Conservation (phyloP, 352 stramenopile genomes). For the Phytophthora syringae region DNA sequence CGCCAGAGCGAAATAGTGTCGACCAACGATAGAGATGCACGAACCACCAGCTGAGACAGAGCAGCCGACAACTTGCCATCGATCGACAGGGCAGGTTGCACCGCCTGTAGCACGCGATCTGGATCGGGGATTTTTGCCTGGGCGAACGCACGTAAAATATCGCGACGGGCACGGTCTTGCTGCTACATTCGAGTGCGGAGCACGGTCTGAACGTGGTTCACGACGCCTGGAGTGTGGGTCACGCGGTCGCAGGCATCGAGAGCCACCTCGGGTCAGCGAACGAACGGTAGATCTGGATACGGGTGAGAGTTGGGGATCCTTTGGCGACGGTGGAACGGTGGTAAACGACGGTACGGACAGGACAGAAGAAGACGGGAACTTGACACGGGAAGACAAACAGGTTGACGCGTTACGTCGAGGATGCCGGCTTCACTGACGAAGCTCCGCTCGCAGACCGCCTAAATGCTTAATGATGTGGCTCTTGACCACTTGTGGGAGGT, state of each 20-base stretch:
- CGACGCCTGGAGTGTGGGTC: not conserved
- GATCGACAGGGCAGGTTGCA: too few species aligned
- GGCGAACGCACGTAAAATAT: too few species aligned
- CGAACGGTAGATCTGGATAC: not conserved
- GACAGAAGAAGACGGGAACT: not conserved
- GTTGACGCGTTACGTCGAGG: not conserved
- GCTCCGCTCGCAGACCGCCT: not conserved
- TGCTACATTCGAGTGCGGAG: slow-evolving; percentile 2
- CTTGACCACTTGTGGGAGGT: not conserved
- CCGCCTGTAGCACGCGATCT: too few species aligned
- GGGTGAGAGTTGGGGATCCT: not conserved
- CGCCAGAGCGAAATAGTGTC: not conserved
- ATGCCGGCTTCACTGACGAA: not conserved
- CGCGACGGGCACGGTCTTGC: not conserved
- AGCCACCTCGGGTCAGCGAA: not conserved
- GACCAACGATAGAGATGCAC: not conserved
- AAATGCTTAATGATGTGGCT: slow-evolving; percentile 1
- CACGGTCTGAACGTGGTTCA: not conserved
- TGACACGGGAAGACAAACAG: not conserved
- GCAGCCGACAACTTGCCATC: too few species aligned
- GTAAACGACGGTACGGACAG: not conserved
- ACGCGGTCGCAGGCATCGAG: not conserved
- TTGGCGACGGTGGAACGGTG: not conserved
- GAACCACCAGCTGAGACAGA: too few species aligned
- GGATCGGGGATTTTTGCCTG: too few species aligned